A percentile compares a stretch with the other conserved stretches of the same genome.
These are phyloP conservation scores for Colletotrichum zoysiae DNA, from an alignment of 2,329 filamentous ascomycete species.

Conservation along the genomic window DNA sequence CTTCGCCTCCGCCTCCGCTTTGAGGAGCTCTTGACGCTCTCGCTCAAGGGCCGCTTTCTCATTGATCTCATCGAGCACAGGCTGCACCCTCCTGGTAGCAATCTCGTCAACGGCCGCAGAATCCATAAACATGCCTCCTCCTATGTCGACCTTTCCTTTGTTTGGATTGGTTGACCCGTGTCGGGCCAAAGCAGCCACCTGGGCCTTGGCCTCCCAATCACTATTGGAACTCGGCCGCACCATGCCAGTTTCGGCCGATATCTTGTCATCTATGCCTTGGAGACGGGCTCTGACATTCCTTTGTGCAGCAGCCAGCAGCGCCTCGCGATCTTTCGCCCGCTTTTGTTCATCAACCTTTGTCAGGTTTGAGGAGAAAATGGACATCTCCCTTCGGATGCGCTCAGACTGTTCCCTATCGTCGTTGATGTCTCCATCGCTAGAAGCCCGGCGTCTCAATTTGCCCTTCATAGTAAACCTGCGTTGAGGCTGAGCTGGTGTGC, in stretches of 20 bases:
- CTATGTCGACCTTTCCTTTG: constrained; percentile 74
- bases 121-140: constrained; percentile 84
- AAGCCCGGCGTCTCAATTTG: constrained; percentile 72
- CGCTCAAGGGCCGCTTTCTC: constrained; percentile 80
- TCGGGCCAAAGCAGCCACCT: constrained; percentile 75
- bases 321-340: constrained; percentile 79
- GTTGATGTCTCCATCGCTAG: constrained; percentile 74
- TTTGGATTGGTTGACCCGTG: constrained; percentile 62
- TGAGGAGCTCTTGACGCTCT: constrained; percentile 73
- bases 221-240: constrained; percentile 75
- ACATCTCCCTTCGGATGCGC: constrained; percentile 83
- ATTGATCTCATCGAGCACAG: constrained; percentile 86
- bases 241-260: constrained; percentile 82
- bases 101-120: constrained; percentile 83
- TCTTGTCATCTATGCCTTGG: constrained; percentile 83
- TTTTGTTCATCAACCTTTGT: constrained; percentile 80
- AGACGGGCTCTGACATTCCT: constrained; percentile 86
- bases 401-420: constrained; percentile 77
- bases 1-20: constrained; percentile 73
- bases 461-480: constrained; percentile 64
- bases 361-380: constrained; percentile 76
- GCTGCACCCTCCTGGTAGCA: constrained; percentile 81
- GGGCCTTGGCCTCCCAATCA: constrained; percentile 84
- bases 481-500: constrained; percentile 51
- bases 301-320: constrained; percentile 82